phyloP scores from a whole-genome alignment of 2,329 filamentous ascomycete genomes.

The Trichoderma sp. region DNA sequence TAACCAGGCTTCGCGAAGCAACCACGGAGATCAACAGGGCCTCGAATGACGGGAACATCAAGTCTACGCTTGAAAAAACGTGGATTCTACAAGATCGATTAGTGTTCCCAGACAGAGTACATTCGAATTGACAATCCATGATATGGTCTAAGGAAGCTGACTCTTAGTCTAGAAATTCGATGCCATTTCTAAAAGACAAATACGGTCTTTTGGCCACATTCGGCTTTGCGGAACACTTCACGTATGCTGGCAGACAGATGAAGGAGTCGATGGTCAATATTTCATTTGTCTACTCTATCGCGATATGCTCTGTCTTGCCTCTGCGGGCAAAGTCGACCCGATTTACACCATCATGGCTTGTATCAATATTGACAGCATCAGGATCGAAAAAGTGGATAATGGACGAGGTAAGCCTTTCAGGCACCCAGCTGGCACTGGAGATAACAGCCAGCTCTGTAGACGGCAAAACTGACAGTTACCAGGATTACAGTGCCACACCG shows the following conservation, averaged over 20 bases:
- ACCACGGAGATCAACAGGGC: constrained; percentile 80
- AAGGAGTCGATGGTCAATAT: constrained; percentile 71
- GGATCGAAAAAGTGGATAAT: constrained; percentile 71
- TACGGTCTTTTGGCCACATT: constrained; percentile 77
- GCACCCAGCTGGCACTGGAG: neutral
- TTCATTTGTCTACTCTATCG: constrained; percentile 84
- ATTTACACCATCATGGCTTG: constrained; percentile 73
- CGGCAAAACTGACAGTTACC: neutral
- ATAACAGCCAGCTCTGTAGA: neutral
- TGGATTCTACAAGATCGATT: constrained; percentile 83
- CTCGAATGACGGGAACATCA: constrained; percentile 71
- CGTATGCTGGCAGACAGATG: constrained; percentile 73
- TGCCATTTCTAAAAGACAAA: constrained; percentile 58
- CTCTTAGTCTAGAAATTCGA: constrained; percentile 42
- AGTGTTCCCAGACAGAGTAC: constrained; percentile 68
- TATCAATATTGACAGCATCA: constrained; percentile 63
- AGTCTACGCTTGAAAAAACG: constrained; percentile 72
- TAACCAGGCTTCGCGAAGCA: constrained; percentile 69
- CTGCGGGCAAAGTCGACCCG: constrained; percentile 59
- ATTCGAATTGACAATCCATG: constrained; percentile 23
- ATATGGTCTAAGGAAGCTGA: neutral
- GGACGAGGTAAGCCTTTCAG: constrained; percentile 57
- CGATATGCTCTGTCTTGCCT: constrained; percentile 74
- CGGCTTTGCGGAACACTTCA: constrained; percentile 80
- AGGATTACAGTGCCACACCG: constrained; percentile 86